A percentile compares a stretch with the other conserved stretches of the same genome.
Conservation (phyloP, 2,329 filamentous ascomycete species). For the Pseudophaeomoniella oleicola region DNA sequence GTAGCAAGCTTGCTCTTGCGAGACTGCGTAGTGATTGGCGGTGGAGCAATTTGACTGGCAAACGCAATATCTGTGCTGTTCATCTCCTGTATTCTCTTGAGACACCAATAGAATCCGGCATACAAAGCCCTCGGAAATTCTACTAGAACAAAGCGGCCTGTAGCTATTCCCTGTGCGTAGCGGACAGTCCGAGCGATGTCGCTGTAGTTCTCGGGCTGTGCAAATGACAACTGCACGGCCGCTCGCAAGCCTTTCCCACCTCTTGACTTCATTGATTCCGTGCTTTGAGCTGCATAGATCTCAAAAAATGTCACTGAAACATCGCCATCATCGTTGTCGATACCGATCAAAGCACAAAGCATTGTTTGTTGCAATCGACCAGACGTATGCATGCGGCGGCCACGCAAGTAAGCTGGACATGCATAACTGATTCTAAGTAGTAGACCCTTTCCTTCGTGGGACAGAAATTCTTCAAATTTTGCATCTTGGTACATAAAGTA, state of each 20-base stretch:
- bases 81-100: conserved; percentile 42
- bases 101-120: conserved; percentile 41
- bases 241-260: conserved; percentile 6
- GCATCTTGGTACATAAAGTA: conserved; percentile 7
- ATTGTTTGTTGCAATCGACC: conserved; percentile 15
- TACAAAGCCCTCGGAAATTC: conserved; percentile 50
- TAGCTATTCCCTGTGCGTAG: conserved; percentile 10
- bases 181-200: conserved; percentile 9
- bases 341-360: conserved; percentile 15
- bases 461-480: conserved; percentile 7
- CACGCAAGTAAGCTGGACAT: conserved; percentile 14
- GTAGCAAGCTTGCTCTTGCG: background rate
- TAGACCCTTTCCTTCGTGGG: conserved; percentile 10
- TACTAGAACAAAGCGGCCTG: conserved; percentile 25
- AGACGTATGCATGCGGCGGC: conserved; percentile 9
- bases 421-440: conserved; percentile 14
- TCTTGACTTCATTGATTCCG: conserved; percentile 9
- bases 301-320: conserved; percentile 15
- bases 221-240: conserved; percentile 8
- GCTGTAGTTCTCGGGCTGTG: conserved; percentile 6
- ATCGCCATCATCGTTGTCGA: conserved; percentile 9
- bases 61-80: conserved; percentile 17
- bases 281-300: conserved; percentile 8
- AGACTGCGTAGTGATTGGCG: conserved; percentile 3
- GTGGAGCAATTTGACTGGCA: conserved; percentile 10